Base-by-base conservation (phyloP, 2,329 filamentous ascomycete genomes). In the Juglanconis juglandina region DNA sequence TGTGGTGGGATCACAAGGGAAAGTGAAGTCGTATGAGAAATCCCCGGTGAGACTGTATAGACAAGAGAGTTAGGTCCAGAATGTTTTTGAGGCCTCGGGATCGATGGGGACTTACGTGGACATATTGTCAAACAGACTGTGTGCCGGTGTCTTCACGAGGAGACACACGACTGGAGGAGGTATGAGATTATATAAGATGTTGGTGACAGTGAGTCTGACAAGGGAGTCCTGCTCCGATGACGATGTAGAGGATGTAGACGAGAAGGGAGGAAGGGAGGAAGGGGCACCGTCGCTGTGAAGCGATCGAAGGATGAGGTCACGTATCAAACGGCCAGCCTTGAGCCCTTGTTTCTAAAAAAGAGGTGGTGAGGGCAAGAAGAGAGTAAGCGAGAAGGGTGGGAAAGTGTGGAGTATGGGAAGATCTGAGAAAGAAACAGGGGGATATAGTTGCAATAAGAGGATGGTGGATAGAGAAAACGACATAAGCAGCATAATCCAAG, bases 21-120 rank as follows among this genome's bases (percentile, higher is more conserved):
- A 87, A 64, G 75, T 77, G 73, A 87, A 86, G 74, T 86, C 81
- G 71, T 87, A 86, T 61, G 83, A 76, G 75, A 86, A 80, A 76
- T 82, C 80, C 75, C 78, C 83, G 84, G 76, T 81, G 80, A 85
- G 82, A 83, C 83, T 86, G 69, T 63, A 49, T 42, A 17, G 13
- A 44, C 24, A 39, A 4, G n/a, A 39, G 13, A 14, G n/a, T 14
- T 51, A 39, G 68, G 66, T 74, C 65, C 74, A 73, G 63, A 53
- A n/a, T n/a, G 49, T 60, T 49, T 37, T 48, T 30, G 10, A 13
- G 5, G 35, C 17, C 34, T 55, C n/a, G 10, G 41, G 24, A 37
- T 17, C 7, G 39, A 50, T 7, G 4, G 34, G 9, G 24, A 75
- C 76, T 72, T 69, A 79, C 77, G 76, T 73, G 75, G 76, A 73